A percentile compares a stretch with the other conserved stretches of the same genome.
These are phyloP conservation scores for Pneumocystis murina DNA, from an alignment of 1,139 yeast genomes.

Conservation along the genomic window DNA sequence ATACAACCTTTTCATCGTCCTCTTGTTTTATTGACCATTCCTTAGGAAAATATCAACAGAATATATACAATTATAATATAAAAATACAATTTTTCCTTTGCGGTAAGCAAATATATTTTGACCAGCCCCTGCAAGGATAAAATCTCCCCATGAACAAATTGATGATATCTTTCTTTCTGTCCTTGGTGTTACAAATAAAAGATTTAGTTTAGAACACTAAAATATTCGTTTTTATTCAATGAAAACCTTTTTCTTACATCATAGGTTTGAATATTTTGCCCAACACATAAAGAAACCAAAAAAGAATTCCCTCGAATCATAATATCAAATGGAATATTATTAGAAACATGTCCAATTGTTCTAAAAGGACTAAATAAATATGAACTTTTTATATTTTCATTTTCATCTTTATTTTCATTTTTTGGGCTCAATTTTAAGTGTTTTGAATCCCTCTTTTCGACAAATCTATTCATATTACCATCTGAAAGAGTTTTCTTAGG, in stretches of 20 bases:
- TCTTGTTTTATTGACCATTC: conserved; percentile 18
- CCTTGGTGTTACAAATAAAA: conserved; percentile 77
- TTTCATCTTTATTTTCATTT: conserved; percentile 23
- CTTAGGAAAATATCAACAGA: background rate
- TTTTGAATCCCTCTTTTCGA: background rate
- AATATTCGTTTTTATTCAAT: background rate
- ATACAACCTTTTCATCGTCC: conserved; percentile 30
- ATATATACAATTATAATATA: conserved; percentile 23
- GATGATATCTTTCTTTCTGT: conserved; percentile 56
- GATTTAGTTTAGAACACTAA: conserved; percentile 56
- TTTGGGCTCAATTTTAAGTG: background rate
- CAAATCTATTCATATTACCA: background rate
- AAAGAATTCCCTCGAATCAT: conserved; percentile 82
- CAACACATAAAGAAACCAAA: conserved; percentile 80
- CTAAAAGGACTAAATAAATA: conserved; percentile 40
- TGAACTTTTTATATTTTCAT: background rate
- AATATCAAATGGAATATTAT: conserved; percentile 69
- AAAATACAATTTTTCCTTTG: conserved; percentile 60
- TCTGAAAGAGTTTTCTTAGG: too few relatives aligned
- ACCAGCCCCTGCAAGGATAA: conserved; percentile 66
- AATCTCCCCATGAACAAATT: conserved; percentile 68
- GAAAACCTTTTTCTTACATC: conserved; percentile 34
- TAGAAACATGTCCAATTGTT: conserved; percentile 33
- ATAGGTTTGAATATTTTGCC: conserved; percentile 77
- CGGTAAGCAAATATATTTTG: conserved; percentile 60